These are phyloP conservation scores for Camellia japonica DNA, from an alignment of 148 eudicot genomes.

Conservation along the genomic window DNA sequence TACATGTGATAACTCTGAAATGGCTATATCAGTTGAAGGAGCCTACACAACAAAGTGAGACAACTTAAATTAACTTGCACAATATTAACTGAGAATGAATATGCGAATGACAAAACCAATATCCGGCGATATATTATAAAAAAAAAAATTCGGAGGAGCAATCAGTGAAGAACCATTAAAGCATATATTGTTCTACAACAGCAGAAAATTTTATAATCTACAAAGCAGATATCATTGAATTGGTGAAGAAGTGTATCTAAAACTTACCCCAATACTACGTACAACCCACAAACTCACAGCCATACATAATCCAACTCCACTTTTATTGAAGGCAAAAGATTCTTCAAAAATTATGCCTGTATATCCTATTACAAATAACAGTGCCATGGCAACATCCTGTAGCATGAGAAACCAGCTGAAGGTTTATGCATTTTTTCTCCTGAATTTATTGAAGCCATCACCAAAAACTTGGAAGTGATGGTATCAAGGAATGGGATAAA, in stretches of 20 bases:
- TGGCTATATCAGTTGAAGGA: conserved; percentile 86
- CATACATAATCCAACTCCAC: conserved; percentile 96
- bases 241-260: conserved; percentile 3
- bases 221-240: no score
- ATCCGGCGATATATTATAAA: background rate
- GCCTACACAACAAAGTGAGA: conserved; percentile 52
- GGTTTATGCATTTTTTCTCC: background rate
- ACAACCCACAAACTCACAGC: conserved; percentile 93
- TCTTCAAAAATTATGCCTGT: conserved; percentile 94
- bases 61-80: background rate
- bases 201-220: no score
- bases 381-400: conserved; percentile 90
- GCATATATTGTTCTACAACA: no score
- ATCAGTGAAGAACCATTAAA: no score
- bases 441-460: background rate
- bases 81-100: background rate
- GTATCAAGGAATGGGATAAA: background rate
- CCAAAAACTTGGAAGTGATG: background rate
- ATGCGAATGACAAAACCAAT: background rate
- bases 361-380: conserved; percentile 87
- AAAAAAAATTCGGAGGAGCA: no score
- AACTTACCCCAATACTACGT: conserved; percentile 84
- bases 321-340: conserved; percentile 94
- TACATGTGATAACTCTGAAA: conserved; percentile 84
- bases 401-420: conserved; percentile 20